Evolutionary conservation across 768 basidiomycete genomes (phyloP).

Genomic region (Pisolithus tinctorius): DNA sequence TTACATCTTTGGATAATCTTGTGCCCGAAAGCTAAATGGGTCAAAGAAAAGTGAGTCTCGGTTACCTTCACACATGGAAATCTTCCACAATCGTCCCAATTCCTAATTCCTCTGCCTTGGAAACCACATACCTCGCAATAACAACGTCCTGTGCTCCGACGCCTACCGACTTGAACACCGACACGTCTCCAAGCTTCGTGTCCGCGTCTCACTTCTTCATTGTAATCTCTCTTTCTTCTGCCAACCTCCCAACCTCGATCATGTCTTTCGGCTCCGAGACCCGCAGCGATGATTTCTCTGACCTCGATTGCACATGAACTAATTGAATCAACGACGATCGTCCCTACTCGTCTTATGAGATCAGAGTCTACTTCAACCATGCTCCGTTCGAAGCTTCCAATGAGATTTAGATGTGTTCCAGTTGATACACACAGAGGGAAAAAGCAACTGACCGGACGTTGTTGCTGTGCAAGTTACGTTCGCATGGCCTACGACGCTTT

Average conservation of each 20-base stretch:
- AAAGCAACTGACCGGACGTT: constrained; percentile 61
- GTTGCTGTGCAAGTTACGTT: constrained; percentile 69
- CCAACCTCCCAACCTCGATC: constrained; percentile 65
- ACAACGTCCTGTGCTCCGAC: constrained; percentile 75
- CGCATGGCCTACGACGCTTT: constrained; percentile 11
- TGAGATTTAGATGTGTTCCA: constrained; percentile 65
- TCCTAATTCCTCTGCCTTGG: constrained; percentile 47
- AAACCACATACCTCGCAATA: constrained; percentile 64
- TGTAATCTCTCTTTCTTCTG: constrained; percentile 14
- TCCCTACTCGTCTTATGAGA: constrained; percentile 49
- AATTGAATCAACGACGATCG: constrained; percentile 71
- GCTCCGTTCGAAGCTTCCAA: constrained; percentile 73
- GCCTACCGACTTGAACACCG: constrained; percentile 50
- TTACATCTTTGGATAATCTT: no score
- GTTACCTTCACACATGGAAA: no score
- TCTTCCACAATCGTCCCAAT: neutral
- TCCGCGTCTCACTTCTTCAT: constrained; percentile 10
- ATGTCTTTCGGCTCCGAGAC: constrained; percentile 33
- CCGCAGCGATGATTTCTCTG: constrained; percentile 62
- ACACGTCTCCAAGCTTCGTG: constrained; percentile 40
- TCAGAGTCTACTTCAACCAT: constrained; percentile 37
- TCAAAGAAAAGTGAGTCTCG: no score
- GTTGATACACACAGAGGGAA: constrained; percentile 55
- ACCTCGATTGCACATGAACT: constrained; percentile 67
- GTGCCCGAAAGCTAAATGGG: no score